Evolutionary conservation across 2,329 filamentous ascomycete genomes (phyloP).

Genomic region (Cladosporium sp.): DNA sequence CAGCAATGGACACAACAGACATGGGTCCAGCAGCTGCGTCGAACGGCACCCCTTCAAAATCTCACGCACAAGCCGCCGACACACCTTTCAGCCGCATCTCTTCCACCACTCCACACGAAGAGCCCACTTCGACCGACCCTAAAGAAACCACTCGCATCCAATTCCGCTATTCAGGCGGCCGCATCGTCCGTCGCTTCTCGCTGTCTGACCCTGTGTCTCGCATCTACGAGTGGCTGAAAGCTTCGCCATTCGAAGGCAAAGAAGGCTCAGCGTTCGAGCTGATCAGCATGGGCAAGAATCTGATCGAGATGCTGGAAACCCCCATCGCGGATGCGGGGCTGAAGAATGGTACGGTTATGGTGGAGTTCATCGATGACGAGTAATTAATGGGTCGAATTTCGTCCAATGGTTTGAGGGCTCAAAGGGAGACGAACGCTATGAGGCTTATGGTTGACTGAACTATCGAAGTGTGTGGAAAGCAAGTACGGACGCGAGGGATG

Average conservation of each 20-base stretch:
- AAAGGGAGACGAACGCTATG: no score
- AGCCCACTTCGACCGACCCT: constrained; percentile 65
- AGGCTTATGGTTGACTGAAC: no score
- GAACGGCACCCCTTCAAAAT: constrained; percentile 19
- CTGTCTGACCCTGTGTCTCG: constrained; percentile 71
- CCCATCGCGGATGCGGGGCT: constrained; percentile 78
- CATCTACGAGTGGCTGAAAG: constrained; percentile 96
- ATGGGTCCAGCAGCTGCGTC: constrained; percentile 13
- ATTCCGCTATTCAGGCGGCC: constrained; percentile 78
- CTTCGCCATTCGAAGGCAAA: constrained; percentile 76
- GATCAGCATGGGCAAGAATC: constrained; percentile 79
- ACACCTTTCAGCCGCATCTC: constrained; percentile 67
- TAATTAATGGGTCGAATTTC: not conserved
- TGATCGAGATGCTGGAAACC: constrained; percentile 67
- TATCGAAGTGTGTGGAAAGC: no score
- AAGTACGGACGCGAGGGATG: no score
- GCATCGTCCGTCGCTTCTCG: constrained; percentile 81
- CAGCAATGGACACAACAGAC: constrained; percentile 28
- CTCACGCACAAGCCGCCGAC: no score
- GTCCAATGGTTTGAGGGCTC: not conserved
- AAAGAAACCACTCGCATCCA: constrained; percentile 78
- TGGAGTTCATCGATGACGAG: constrained; percentile 61
- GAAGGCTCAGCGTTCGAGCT: constrained; percentile 78
- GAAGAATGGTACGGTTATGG: constrained; percentile 92
- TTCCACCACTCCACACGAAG: constrained; percentile 66